Conservation (phyloP, 73 alveolate genomes). For the Paramecium caudatum region DNA sequence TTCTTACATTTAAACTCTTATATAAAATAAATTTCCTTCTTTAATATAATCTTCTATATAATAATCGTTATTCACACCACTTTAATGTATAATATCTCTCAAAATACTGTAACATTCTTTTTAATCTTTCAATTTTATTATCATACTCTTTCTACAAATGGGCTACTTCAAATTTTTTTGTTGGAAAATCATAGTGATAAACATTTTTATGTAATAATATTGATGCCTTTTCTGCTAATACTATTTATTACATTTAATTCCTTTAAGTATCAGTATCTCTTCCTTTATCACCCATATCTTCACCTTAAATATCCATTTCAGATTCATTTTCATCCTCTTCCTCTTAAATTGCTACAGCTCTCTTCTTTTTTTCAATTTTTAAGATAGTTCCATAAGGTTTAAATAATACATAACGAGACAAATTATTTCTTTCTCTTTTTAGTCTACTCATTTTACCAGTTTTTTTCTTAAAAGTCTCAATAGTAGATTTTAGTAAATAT, state of each 20-base stretch:
- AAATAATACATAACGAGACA: neutral
- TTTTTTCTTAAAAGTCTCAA: constrained; percentile 64
- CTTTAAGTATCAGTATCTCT: too few species aligned
- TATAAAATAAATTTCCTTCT: neutral
- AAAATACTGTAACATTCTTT: neutral
- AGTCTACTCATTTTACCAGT: constrained; percentile 49
- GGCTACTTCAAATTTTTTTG: neutral
- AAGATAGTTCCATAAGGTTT: constrained; percentile 59
- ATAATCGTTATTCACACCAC: constrained; percentile 60
- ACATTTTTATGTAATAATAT: neutral
- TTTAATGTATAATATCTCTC: constrained; percentile 8
- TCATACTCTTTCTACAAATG: constrained; percentile 17
- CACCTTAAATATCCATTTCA: neutral
- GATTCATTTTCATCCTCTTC: neutral
- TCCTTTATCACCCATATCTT: too few species aligned
- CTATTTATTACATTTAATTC: neutral
- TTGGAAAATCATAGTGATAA: constrained; percentile 1
- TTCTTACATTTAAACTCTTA: constrained; percentile 10
- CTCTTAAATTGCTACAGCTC: neutral
- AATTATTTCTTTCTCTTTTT: neutral
- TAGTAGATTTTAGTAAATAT: constrained; percentile 50
- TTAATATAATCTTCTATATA: constrained; percentile 16
- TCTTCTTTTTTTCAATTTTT: neutral
- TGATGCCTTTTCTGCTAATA: neutral
- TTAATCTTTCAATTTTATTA: neutral